Base-by-base conservation (phyloP, 2,329 filamentous ascomycete species). In the Thermothelomyces thermophilus region DNA sequence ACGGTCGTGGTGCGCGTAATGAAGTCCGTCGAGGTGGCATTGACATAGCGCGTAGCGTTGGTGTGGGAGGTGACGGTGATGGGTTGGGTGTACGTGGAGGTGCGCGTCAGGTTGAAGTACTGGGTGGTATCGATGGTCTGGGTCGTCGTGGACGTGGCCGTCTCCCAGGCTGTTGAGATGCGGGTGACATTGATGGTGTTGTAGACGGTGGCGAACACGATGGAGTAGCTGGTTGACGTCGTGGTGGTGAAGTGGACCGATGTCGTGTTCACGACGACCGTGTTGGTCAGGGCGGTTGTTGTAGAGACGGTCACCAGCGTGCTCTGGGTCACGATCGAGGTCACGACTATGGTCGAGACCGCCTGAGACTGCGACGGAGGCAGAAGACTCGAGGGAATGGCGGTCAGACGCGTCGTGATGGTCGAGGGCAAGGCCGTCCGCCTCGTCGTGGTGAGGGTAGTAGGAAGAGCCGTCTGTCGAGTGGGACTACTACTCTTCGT, bases 131-230 rank as follows among this genome's bases (percentile, higher is more conserved):
- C 50, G 13, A 52, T 10, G 0, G 52, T 54, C 3, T 16, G 41
- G 1, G 54, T 56, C 1, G 41, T 19, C 1, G 54, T 56, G 1
- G 36, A 19, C 1, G 54, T 54, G 14, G 43, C 30, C 5, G 52
- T 56, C 20, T 50, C 22, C 46, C 44, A 56, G 36, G 47, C 37
- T n/a, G 54, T 56, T 4, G 54, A 48, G 31, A 34, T 28, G 33
- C 41, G 46, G 4, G 54, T 56, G 3, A 56, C 47, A 41, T 54
- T 46, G 36, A 56, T 33, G 13, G 54, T 56, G 50, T 54, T 56
- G 45, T 49, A 56, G 8, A 54, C 52, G 13, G 54, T 56, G 30
- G 54, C 54, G 16, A 54, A 56, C 26, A 56, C 49, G 34, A 56
- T 56, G 33, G 51, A 52, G 40, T 44, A 56, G 14, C 45, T 48